A percentile compares a stretch with the other conserved stretches of the same genome.
Evolutionary conservation across 257 asterid genomes (phyloP).

Genomic region (Forsythia suspensa): DNA sequence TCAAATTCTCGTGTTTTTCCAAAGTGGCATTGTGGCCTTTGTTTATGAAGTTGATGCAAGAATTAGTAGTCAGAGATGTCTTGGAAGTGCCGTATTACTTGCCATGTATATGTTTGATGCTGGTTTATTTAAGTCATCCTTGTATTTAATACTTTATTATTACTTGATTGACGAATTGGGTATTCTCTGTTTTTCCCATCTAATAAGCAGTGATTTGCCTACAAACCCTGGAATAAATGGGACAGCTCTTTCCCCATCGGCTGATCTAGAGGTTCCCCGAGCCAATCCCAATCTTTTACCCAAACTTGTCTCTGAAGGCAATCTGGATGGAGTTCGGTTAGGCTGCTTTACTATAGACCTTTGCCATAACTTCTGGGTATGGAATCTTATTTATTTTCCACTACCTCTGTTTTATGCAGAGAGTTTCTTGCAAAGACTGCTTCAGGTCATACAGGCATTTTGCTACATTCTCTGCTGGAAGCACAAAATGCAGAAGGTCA

Average conservation of each 20-base stretch:
- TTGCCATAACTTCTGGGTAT: slow-evolving; percentile 11
- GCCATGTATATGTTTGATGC: slow-evolving; percentile 3
- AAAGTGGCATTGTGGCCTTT: slow-evolving; percentile 12
- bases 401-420: slow-evolving; percentile 42
- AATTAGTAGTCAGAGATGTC: slow-evolving; percentile 1
- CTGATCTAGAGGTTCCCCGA: slow-evolving; percentile 47
- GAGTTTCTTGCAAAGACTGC: slow-evolving; percentile 67
- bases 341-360: slow-evolving; percentile 30
- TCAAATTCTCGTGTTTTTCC: slow-evolving; percentile 7
- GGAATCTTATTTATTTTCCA: slow-evolving; percentile 19
- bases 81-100: slow-evolving; percentile 1
- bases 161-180: slow-evolving; percentile 22
- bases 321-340: slow-evolving; percentile 71
- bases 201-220: slow-evolving; percentile 61
- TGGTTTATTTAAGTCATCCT: slow-evolving; percentile 2
- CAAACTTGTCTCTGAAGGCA: slow-evolving; percentile 85
- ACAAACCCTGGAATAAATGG: slow-evolving; percentile 61
- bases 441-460: slow-evolving; percentile 41
- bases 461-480: slow-evolving; percentile 58
- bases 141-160: slow-evolving; percentile 19
- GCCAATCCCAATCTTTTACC: slow-evolving; percentile 67
- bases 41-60: not conserved
- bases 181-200: slow-evolving; percentile 22
- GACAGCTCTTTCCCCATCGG: slow-evolving; percentile 41
- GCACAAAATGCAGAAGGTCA: slow-evolving; percentile 96